Evolutionary conservation across 140 eudicot genomes (phyloP).

Genomic region (Anethum foeniculum): DNA sequence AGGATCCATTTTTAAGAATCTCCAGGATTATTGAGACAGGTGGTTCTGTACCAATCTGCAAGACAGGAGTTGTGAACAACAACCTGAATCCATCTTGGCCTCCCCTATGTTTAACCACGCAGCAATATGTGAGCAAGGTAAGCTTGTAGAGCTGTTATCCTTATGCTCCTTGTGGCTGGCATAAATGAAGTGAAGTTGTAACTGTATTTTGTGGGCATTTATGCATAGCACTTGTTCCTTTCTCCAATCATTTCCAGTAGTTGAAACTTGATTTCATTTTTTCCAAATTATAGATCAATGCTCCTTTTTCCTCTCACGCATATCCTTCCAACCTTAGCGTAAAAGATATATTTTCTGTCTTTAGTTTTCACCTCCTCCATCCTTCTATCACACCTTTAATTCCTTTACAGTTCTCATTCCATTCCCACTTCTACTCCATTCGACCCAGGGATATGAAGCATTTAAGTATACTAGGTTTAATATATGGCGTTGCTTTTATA

Average conservation of each 20-base stretch:
- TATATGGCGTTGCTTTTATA: neutral
- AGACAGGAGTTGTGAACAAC: constrained; percentile 81
- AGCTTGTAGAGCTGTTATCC: neutral
- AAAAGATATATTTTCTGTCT: no score
- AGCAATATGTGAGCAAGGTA: constrained; percentile 82
- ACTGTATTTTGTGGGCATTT: neutral
- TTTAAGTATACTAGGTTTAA: neutral
- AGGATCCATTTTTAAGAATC: constrained; percentile 92
- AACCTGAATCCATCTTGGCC: constrained; percentile 83
- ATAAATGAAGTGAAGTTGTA: neutral
- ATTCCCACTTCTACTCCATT: neutral
- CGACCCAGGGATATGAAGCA: neutral
- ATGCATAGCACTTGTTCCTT: neutral
- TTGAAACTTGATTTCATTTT: neutral
- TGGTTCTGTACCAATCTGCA: constrained; percentile 62
- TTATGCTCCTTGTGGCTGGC: neutral
- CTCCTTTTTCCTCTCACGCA: no score
- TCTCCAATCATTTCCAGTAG: neutral
- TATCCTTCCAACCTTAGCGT: no score
- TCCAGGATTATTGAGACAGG: constrained; percentile 74
- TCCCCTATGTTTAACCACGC: constrained; percentile 62
- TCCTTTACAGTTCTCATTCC: neutral
- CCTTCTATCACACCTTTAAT: neutral
- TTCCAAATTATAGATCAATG: no score
- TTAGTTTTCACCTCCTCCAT: neutral